Conservation (phyloP, 805 yeast genomes). For the Nakazawaea ernobii region DNA sequence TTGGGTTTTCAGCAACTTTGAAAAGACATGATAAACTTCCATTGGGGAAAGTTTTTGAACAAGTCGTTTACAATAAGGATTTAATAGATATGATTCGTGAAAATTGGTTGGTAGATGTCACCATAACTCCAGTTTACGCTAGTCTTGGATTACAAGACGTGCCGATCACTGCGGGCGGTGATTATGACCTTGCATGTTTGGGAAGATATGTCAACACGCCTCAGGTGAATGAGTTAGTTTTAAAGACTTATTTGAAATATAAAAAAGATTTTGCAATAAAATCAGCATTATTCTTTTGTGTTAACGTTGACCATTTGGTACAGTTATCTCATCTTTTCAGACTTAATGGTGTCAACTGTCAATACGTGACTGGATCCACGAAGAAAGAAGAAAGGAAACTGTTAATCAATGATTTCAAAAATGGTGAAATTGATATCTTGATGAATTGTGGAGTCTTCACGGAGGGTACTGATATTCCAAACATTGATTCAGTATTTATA, state of each 20-base stretch:
- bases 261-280: conserved; percentile 34
- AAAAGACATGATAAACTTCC: conserved; percentile 67
- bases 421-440: conserved; percentile 62
- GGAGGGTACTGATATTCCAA: conserved; percentile 93
- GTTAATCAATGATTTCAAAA: conserved; percentile 51
- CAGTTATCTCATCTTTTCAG: conserved; percentile 48
- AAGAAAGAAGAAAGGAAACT: conserved; percentile 41
- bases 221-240: conserved; percentile 49
- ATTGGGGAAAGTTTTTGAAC: conserved; percentile 57
- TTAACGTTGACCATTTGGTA: conserved; percentile 62
- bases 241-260: conserved; percentile 45
- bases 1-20: conserved; percentile 89
- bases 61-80: conserved; percentile 65
- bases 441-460: conserved; percentile 89
- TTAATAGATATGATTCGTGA: conserved; percentile 61
- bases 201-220: conserved; percentile 50
- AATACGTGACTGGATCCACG: conserved; percentile 66
- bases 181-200: conserved; percentile 47
- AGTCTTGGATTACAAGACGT: conserved; percentile 24
- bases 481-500: conserved; percentile 71
- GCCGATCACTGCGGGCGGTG: conserved; percentile 31
- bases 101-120: conserved; percentile 66
- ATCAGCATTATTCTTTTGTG: conserved; percentile 74
- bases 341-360: conserved; percentile 59
- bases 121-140: conserved; percentile 52